Conservation (phyloP, 768 basidiomycete species). For the Coprinellus aureogranulatus region DNA sequence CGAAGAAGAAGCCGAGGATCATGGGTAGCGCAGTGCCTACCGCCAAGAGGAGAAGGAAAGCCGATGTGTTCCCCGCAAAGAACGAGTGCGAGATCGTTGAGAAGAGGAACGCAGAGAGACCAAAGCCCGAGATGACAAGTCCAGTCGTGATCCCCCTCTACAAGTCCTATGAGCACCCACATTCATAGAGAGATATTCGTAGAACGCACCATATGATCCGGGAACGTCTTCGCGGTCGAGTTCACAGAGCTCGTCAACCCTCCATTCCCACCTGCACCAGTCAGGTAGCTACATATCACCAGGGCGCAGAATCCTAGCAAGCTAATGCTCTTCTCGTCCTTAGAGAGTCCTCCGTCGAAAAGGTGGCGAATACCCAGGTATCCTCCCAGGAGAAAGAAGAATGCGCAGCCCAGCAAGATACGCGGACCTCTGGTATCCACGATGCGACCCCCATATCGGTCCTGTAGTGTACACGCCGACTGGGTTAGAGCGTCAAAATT, state of each 20-base stretch:
- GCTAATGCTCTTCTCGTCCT: conserved; percentile 34
- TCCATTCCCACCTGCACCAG: conserved; percentile 74
- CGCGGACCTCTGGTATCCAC: conserved; percentile 74
- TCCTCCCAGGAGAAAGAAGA: conserved; percentile 60
- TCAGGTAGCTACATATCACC: conserved; percentile 63
- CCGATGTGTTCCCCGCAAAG: conserved; percentile 76
- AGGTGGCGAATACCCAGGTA: conserved; percentile 73
- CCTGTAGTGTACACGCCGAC: conserved; percentile 78
- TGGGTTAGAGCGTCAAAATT: conserved; percentile 20
- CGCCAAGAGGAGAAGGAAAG: conserved; percentile 72
- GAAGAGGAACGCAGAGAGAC: conserved; percentile 89
- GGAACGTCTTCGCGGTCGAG: conserved; percentile 79
- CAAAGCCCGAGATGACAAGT: conserved; percentile 82
- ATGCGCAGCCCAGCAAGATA: conserved; percentile 59
- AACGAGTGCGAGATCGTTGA: conserved; percentile 68
- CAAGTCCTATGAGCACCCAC: conserved; percentile 1
- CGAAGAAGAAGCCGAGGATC: conserved; percentile 71
- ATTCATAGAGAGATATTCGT: not conserved
- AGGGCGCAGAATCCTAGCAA: conserved; percentile 48
- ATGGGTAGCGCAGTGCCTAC: conserved; percentile 79
- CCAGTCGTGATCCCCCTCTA: conserved; percentile 77
- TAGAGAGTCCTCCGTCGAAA: conserved; percentile 53
- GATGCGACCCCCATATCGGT: conserved; percentile 75
- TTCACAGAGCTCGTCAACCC: conserved; percentile 74
- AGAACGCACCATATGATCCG: conserved; percentile 58